Percentiles rank a stretch among this genome's conserved stretches.
Conservation (phyloP, 2,329 filamentous ascomycete species). For the Mycosphaerella sp. region DNA sequence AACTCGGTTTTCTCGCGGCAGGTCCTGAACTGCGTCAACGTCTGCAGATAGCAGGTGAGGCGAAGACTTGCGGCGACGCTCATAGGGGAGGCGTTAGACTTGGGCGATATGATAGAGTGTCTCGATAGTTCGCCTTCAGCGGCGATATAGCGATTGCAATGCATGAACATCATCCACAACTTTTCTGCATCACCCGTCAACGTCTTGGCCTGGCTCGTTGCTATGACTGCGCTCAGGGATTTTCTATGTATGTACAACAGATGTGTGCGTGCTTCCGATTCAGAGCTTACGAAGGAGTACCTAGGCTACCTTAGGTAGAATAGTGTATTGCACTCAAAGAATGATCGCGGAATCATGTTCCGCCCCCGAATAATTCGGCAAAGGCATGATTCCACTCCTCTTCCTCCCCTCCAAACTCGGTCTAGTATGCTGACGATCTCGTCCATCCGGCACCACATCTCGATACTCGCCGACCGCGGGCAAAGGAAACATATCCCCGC, state of each 20-base stretch:
- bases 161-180: background rate
- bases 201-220: too few species aligned
- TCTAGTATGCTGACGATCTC: background rate
- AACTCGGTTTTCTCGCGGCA: constrained; percentile 8
- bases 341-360: background rate
- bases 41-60: constrained; percentile 7
- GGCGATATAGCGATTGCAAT: constrained; percentile 9
- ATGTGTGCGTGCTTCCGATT: too few species aligned
- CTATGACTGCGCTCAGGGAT: too few species aligned
- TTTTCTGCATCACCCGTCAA: background rate
- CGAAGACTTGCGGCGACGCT: background rate
- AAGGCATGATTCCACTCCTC: background rate
- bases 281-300: too few species aligned
- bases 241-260: too few species aligned
- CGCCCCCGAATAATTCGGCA: background rate
- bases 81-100: constrained; percentile 14
- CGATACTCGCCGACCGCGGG: constrained; percentile 2
- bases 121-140: constrained; percentile 15
- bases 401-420: constrained; percentile 5
- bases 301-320: too few species aligned
- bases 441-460: constrained; percentile 14
- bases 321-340: too few species aligned
- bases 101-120: constrained; percentile 18
- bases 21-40: constrained; percentile 6
- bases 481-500: constrained; percentile 27